Evolutionary conservation across 371 early-diverging fungal genomes (phyloP).

Genomic region (Basidiobolus meristosporus): DNA sequence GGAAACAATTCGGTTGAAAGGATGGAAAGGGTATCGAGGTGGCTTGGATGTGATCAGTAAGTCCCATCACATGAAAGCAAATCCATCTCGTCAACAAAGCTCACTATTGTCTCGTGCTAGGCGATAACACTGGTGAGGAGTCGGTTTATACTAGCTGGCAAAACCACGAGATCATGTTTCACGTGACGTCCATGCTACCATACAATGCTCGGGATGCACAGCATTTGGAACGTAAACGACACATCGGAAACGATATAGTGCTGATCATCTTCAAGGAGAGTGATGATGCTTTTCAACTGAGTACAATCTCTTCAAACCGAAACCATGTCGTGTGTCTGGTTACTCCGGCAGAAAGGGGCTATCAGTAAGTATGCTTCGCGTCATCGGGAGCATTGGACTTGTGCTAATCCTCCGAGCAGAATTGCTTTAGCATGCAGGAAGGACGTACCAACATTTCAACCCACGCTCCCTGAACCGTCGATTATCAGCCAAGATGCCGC

Average conservation of each 20-base stretch:
- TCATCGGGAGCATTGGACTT: no score
- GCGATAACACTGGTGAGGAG: not conserved
- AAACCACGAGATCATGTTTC: not conserved
- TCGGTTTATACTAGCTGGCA: not conserved
- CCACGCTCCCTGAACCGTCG: not conserved
- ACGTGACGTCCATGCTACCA: not conserved
- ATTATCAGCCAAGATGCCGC: not conserved
- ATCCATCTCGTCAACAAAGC: not conserved
- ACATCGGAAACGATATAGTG: not conserved
- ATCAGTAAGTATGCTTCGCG: no score
- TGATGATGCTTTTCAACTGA: not conserved
- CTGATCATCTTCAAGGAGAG: not conserved
- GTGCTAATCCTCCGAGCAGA: no score
- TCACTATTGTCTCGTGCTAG: not conserved
- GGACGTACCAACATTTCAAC: not conserved
- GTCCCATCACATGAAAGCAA: not conserved
- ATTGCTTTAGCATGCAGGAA: not conserved
- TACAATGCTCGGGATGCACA: not conserved
- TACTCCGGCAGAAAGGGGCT: no score
- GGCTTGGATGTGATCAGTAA: not conserved
- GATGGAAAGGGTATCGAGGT: not conserved
- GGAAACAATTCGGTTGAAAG: not conserved
- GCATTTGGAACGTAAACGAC: slow-evolving; percentile 1
- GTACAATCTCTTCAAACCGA: no score
- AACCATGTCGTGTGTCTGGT: no score